Conservation (phyloP, 352 stramenopile genomes). For the Globisporangium echinulatum region DNA sequence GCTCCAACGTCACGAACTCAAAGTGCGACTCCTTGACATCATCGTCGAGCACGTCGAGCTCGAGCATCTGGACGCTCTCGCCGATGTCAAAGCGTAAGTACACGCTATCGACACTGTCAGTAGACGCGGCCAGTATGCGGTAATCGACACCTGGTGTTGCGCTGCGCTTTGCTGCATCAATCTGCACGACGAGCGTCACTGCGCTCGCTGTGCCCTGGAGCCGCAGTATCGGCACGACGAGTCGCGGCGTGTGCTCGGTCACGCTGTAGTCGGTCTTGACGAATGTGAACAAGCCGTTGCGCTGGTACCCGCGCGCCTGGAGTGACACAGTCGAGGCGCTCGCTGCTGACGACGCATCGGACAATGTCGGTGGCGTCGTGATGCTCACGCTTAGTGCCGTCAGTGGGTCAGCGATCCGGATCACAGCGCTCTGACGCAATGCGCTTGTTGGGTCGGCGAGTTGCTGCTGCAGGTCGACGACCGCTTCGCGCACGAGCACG, state of each 20-base stretch:
- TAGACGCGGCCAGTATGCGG: slow-evolving; percentile 16
- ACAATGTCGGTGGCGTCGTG: slow-evolving; percentile 7
- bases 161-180: slow-evolving; percentile 24
- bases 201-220: slow-evolving; percentile 37
- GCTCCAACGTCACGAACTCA: slow-evolving; percentile 34
- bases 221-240: slow-evolving; percentile 43
- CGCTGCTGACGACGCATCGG: slow-evolving; percentile 1
- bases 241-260: slow-evolving; percentile 37
- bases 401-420: slow-evolving; percentile 26
- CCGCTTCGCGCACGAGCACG: slow-evolving; percentile 33
- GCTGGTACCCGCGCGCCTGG: slow-evolving; percentile 48
- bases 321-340: slow-evolving; percentile 18
- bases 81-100: slow-evolving; percentile 56
- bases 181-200: slow-evolving; percentile 35
- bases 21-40: slow-evolving; percentile 38
- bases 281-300: slow-evolving; percentile 60
- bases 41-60: slow-evolving; percentile 47
- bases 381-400: slow-evolving; percentile 29
- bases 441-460: slow-evolving; percentile 30
- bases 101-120: slow-evolving; percentile 11
- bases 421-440: slow-evolving; percentile 21
- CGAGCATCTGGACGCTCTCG: slow-evolving; percentile 30
- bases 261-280: slow-evolving; percentile 41
- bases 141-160: slow-evolving; percentile 39
- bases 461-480: slow-evolving; percentile 38